Base-by-base conservation (phyloP, 176 grass and related monocot species). In the Musa troglodytarum region DNA sequence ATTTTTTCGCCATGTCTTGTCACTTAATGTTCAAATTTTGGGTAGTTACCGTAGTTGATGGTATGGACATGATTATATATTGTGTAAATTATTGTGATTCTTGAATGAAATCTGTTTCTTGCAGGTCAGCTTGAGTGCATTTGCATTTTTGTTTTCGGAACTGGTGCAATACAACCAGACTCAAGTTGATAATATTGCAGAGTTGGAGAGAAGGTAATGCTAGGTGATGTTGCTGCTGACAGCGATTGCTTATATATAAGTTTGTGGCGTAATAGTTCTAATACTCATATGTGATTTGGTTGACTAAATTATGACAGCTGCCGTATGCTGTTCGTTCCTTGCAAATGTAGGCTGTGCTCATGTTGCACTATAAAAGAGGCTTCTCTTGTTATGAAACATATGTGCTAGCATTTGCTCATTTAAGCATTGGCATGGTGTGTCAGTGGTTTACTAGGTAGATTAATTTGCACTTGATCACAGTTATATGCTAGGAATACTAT, bases 131-230 rank as follows among this genome's bases (percentile, higher is more conserved):
- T 78, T 98, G 84, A 98, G 95, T 80, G 95, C 90, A 79, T 98
- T 98, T 80, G 86, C 95, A 51, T 98, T 98, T 81, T 80, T 98
- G 86, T 98, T 98, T 76, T 98, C 95, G 19, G 95, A 98, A 73
- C 43, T 93, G 78, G 95, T 98, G 74, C 95, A 98, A 66, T 98
- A 93, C 88, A 93, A 91, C 65, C 95, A 98, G 88, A 98, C 90
- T 29, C 90, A 93, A 83, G 95, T 98, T 80, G 95, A 98, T 76
- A 98, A 93, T 78, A 98, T 98, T 84, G 82, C 88, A 70, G 95
- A 98, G 63, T 78, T 98, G 75, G 95, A 98, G 83, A 85, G 90
- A 81, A 98, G 95, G 90, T 92, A 81, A 49, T 49, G 50, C 63
- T 29, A 63, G 16, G 53, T 83, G 3, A 16, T 69, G 17, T 19